Conservation (phyloP, 1,284 basidiomycete species). For the Coriolopsis trogii region DNA sequence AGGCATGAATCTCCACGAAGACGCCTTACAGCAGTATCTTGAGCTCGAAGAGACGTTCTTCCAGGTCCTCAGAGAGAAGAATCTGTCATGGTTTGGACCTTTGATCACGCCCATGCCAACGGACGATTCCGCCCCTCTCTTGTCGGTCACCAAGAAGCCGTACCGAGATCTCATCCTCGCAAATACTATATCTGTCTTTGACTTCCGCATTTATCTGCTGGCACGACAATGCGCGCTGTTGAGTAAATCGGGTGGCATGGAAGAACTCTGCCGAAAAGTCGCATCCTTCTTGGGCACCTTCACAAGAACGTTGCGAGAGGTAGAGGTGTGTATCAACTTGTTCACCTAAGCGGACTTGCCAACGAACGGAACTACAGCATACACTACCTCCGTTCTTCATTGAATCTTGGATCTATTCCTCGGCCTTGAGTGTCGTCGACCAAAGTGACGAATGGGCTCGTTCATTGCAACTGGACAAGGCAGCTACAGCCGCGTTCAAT, state of each 20-base stretch:
- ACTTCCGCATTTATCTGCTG: constrained; percentile 91
- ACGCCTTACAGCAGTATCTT: constrained; percentile 88
- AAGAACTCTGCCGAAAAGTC: constrained; percentile 71
- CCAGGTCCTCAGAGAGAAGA: constrained; percentile 78
- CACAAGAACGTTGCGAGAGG: constrained; percentile 73
- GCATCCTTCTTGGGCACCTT: constrained; percentile 82
- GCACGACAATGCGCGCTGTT: constrained; percentile 84
- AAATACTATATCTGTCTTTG: constrained; percentile 92
- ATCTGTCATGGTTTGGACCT: constrained; percentile 88
- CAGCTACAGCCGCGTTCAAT: constrained; percentile 53
- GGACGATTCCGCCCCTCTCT: constrained; percentile 83
- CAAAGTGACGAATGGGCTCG: constrained; percentile 81
- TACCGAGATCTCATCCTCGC: constrained; percentile 90
- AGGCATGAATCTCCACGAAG: constrained; percentile 87
- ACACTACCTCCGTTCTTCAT: constrained; percentile 81
- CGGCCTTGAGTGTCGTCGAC: constrained; percentile 85
- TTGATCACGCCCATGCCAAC: constrained; percentile 71
- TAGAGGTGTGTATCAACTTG: constrained; percentile 56
- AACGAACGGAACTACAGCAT: constrained; percentile 43
- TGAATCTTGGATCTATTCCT: constrained; percentile 94
- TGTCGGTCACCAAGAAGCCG: constrained; percentile 82
- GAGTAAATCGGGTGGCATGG: constrained; percentile 68
- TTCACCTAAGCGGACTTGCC: no score
- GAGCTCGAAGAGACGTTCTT: constrained; percentile 90
- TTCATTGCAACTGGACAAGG: constrained; percentile 45